Conservation (phyloP, 192 early-diverging fungal species). For the Borealophlyctis nickersoniae region DNA sequence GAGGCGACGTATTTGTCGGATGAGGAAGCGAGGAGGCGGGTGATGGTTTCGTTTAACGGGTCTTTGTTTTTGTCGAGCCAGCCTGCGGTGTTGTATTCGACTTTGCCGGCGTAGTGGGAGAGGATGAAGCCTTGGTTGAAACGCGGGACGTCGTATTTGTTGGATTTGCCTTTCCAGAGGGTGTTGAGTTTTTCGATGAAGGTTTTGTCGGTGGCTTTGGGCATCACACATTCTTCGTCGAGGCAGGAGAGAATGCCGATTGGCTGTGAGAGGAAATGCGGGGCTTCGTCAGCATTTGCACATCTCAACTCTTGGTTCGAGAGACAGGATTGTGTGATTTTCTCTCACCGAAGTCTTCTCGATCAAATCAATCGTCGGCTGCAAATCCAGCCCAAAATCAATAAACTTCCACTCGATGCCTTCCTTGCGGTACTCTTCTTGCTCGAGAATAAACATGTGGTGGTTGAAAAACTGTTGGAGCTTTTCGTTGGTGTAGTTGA, state of each 20-base stretch:
- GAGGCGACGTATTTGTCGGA: conserved; percentile 72
- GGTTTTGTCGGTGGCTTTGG: conserved; percentile 89
- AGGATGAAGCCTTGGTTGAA: conserved; percentile 89
- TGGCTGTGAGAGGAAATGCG: conserved; percentile 47
- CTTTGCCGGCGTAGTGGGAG: conserved; percentile 92
- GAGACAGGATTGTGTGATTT: not conserved
- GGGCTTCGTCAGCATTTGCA: conserved; percentile 1
- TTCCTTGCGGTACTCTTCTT: conserved; percentile 95
- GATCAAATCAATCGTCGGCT: conserved; percentile 97
- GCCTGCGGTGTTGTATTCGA: conserved; percentile 84
- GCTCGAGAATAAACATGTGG: conserved; percentile 98
- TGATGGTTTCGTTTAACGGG: conserved; percentile 92
- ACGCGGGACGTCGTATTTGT: conserved; percentile 82
- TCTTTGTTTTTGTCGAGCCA: conserved; percentile 99
- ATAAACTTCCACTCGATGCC: conserved; percentile 98
- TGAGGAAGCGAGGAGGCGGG: conserved; percentile 78
- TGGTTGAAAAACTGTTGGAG: conserved; percentile 99
- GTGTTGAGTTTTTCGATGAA: conserved; percentile 89
- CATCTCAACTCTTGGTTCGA: not conserved
- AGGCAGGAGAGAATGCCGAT: conserved; percentile 93
- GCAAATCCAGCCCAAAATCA: conserved; percentile 95
- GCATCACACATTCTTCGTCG: conserved; percentile 99
- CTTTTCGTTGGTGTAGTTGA: conserved; percentile 99
- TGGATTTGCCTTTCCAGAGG: conserved; percentile 82
- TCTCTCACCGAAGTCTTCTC: conserved; percentile 84